Evolutionary conservation across 2,329 filamentous ascomycete species (phyloP), one percentile per base, ranked within the genome.

Genomic region (Aspergillus sp.): DNA sequence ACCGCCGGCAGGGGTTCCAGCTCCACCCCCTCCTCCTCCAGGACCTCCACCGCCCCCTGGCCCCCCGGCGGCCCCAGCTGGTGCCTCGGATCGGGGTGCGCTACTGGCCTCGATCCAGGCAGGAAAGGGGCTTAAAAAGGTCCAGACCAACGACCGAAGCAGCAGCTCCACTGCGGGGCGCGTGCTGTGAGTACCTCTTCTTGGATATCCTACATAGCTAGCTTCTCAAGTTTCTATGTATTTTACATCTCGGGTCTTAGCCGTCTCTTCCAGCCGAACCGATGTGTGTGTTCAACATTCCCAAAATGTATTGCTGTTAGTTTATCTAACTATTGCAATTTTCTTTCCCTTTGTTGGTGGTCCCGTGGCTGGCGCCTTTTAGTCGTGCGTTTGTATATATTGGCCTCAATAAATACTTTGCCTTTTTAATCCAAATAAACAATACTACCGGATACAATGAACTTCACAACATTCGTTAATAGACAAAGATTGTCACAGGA

Each of bases 101-200:
- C 81, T 99, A 68, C 75, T 99, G 62, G 87, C 87, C 58, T 86
- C 96, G 72, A 98, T 99, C 60, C 87, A 93, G 70, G 78, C 85
- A 61, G 93, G 95, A 43, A 92, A 76, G 74, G 76, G 86, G 3
- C 78, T 99, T 70, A 92, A 83, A 80, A 98, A 98, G 82, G 91
- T 92, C 22, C 80, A 88, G 72, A 98, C 95, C 1, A 93, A 91
- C 74, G 95, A 99, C 74, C 88, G 87, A 74, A 97, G 93, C 74
- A 76, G 67, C 48, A 83, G 90, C 51, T 74, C 86, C 52, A 81
- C 87, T 57, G 89, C 91, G 20, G 93, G 93, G n/a, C 85, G 86
- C 59, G 93, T 97, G 58, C 66, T 85, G 64, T 58, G 48, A 58
- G 11, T 12, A 13, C 18, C 5, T 18, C 13, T 48, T 38, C 34